Base-by-base conservation (phyloP, 305 asterid species). In the Fraxinus baroniana region DNA sequence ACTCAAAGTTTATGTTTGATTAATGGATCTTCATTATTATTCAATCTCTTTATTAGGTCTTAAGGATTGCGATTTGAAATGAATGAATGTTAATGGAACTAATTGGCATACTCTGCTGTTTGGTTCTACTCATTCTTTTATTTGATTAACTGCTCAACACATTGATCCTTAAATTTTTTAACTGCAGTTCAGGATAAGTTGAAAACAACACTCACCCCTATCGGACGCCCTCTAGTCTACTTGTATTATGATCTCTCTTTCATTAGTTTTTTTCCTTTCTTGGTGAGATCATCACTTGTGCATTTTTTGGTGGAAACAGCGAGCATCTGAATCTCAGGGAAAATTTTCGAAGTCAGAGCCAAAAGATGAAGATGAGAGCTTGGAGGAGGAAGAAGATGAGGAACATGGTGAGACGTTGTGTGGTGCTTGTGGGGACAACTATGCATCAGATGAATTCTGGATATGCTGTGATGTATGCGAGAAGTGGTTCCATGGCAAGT, bases 401-500 rank as follows among this genome's bases (percentile, higher is more conserved):
- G 94, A 91, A 87, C 94, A 88, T 62, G 97, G 91, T 30, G 94
- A 94, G 60, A 86, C 95, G 0, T 22, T 90, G 76, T 92, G 95
- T 0, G 97, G 97, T 0, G 88, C 91, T 5, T 93, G 97, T 78
- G 93, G 91, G 0, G 92, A 88, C n/a, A 88, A 90, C 82, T 90
- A 92, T 66, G 90, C 90, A 66, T 85, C 93, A 0, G 91, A 91
- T 39, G 94, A 91, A 32, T 93, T 92, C 87, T 93, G 97, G 97
- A 94, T 91, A 72, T 91, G 94, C 83, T 94, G 97, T 20, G 97
- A 94, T 83, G 83, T 87, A 15, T 92, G 97, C 20, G 95, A 92
- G 88, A 92, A 88, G 83, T 94, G 98, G 98, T 92, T 90, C 85
- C 98, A 92, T 71, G 98, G 98, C 8, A 87, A 92, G 85, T 94